Evolutionary conservation across 2,329 filamentous ascomycete genomes (phyloP), one percentile per base, ranked within the genome.

Genomic region (Phyllosticta citriasiana): DNA sequence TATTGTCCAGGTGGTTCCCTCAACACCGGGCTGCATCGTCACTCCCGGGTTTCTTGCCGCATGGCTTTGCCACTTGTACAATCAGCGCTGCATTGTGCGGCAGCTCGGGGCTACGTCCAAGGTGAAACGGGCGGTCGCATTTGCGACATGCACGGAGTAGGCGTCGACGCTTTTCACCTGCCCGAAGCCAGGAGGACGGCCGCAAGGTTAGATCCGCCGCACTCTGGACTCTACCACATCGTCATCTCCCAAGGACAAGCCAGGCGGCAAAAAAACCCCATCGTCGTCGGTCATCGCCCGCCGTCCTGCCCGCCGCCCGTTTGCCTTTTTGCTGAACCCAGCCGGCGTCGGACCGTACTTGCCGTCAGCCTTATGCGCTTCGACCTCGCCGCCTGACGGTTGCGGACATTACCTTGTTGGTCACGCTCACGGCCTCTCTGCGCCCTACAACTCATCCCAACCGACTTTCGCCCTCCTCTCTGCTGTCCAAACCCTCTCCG

Each of bases 341-440:
- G 59, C 59, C 59, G 59, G 59, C 59, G 53, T 61, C 59, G 59
- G 59, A 61, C 59, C 59, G 59, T 54, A n/a, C 35, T 61, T 61
- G 59, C 59, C 59, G 59, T 61, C 59, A 61, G 59, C 59, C 59
- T 57, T 61, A 61, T 57, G 55, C 60, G 60, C 60, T 27, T 58
- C 60, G 56, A 52, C 59, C 60, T 58, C 56, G 55, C 56, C 56
- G 60, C 59, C 59, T 61, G 59, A 61, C 59, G 59, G 53, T 61
- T 61, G 59, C 59, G 50, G 59, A 57, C 57, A 22, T 50, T 60
- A 60, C 59, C 59, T 61, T 57, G 54, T 55, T 61, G 54, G 59
- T 61, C 59, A 61, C 59, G 55, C 59, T 55, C 50, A 30, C 54
- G 52, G 35, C 24, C 55, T 47, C 14, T 47, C 4, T 53, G 55